Base-by-base conservation (phyloP, 345 rosid species). In the Arabidopsis arenosa region DNA sequence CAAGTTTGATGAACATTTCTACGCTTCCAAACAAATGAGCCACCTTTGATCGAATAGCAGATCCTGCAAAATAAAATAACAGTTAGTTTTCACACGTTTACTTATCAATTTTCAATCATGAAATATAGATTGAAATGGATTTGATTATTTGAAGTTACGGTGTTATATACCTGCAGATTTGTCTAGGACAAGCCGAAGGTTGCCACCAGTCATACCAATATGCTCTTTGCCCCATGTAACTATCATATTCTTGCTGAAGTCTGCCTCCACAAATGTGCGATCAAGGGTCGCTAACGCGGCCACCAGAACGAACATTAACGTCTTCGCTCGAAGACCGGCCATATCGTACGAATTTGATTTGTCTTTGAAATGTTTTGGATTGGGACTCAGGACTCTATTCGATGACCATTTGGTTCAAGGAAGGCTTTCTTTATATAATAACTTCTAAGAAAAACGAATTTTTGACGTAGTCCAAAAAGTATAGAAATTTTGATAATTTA, bases 1-100 rank as follows among this genome's bases (percentile, higher is more conserved):
- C 91, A 78, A 87, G 83, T 82, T 92, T 90, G 84, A 92, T 88
- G 43, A 86, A 79, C 94, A 90, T 87, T 63, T 92, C 85, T n/a
- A 87, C 75, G 72, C 88, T 90, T 79, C 97, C 90, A 66, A 85
- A 87, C 80, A 92, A 81, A 72, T 87, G 89, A 32, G 86, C 59
- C 68, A 74, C 74, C 75, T 88, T 90, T 36, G 92, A 82, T 75
- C 75, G 79, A 79, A 85, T 83, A 37, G 82, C 90, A 17, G 93
- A 88, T 44, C 88, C 93, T 88, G 70, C 39, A 54, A 65, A 21
- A 66, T 2, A 8, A 41, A 7, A 40, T 17, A 1, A 33, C 3
- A 28, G 18, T 12, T 5, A 45, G 18, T 35, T 55, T 44, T 58
- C 23, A 30, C 7, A 28, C 15, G 15, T 68, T 32, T 49, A 17